These are phyloP conservation scores for Suillus cothurnatus DNA, from an alignment of 768 basidiomycete species.

Conservation along the genomic window DNA sequence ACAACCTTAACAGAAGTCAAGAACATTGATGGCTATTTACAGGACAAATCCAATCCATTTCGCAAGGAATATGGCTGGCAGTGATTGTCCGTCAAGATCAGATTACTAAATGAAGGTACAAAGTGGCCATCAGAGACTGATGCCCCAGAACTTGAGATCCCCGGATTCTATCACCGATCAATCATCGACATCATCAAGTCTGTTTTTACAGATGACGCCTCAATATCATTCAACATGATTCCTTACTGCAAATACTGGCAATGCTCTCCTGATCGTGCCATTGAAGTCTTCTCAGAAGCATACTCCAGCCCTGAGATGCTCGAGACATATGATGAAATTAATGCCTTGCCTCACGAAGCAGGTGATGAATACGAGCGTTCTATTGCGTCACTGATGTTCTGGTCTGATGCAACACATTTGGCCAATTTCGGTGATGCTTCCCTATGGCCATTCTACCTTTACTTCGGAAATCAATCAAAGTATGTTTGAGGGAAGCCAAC, in stretches of 20 bases:
- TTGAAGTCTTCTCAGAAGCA: slow-evolving; percentile 7
- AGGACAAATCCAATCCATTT: slow-evolving; percentile 14
- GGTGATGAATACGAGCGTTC: slow-evolving; percentile 11
- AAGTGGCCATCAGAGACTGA: background rate
- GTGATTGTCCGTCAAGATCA: slow-evolving; percentile 21
- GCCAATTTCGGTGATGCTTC: slow-evolving; percentile 17
- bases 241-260: slow-evolving; percentile 7
- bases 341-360: too few species aligned
- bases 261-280: background rate
- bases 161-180: too few species aligned
- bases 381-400: slow-evolving; percentile 4
- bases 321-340: background rate
- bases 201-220: background rate
- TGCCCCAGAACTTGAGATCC: too few species aligned
- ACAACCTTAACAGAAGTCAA: too few species aligned
- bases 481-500: slow-evolving; percentile 13
- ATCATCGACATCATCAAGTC: slow-evolving; percentile 10
- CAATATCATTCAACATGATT: slow-evolving; percentile 7
- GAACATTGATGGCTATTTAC: slow-evolving; percentile 5
- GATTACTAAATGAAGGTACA: background rate
- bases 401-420: slow-evolving; percentile 26
- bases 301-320: background rate
- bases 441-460: slow-evolving; percentile 21
- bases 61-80: slow-evolving; percentile 24
- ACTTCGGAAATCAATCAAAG: too few species aligned